A percentile compares a stretch with the other conserved stretches of the same genome.
Evolutionary conservation across 1,139 yeast genomes (phyloP).

Genomic region (Debaryomycetaceae sp.): DNA sequence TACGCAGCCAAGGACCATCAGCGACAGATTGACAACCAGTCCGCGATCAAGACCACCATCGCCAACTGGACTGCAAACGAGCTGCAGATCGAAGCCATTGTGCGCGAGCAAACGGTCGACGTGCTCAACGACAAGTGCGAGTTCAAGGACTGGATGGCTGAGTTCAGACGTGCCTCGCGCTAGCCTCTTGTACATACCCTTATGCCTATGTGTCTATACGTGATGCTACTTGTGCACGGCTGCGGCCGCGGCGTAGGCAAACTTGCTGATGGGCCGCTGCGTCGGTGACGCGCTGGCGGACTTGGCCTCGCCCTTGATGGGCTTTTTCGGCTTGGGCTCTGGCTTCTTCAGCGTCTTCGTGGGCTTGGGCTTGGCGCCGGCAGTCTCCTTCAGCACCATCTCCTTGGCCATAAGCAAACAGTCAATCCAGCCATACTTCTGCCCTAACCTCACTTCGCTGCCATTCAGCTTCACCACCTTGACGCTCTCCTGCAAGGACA

Average conservation of each 20-base stretch:
- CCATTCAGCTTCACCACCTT: constrained; percentile 35
- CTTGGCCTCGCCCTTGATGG: constrained; percentile 2
- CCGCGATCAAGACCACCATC: constrained; percentile 23
- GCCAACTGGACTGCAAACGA: constrained; percentile 39
- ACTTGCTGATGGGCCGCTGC: constrained; percentile 19
- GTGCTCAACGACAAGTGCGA: constrained; percentile 35
- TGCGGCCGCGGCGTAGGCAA: constrained; percentile 48
- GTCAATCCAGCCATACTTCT: constrained; percentile 43
- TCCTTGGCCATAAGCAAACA: constrained; percentile 43
- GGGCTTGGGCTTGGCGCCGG: not conserved
- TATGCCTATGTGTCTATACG: not conserved
- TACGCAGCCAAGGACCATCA: constrained; percentile 30
- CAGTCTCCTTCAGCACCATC: constrained; percentile 19
- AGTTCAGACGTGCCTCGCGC: constrained; percentile 14
- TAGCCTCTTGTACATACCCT: too few species aligned
- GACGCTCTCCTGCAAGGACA: constrained; percentile 26
- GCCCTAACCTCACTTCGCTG: constrained; percentile 31
- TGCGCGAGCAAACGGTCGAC: constrained; percentile 29
- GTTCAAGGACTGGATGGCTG: constrained; percentile 32
- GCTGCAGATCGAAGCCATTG: constrained; percentile 27
- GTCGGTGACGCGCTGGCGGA: constrained; percentile 12
- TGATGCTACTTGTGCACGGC: constrained; percentile 34
- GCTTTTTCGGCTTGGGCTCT: constrained; percentile 1
- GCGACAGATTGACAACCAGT: constrained; percentile 20
- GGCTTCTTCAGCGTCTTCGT: constrained; percentile 7